Evolutionary conservation across 768 basidiomycete species (phyloP).

Genomic region (Tulasnella sp.): DNA sequence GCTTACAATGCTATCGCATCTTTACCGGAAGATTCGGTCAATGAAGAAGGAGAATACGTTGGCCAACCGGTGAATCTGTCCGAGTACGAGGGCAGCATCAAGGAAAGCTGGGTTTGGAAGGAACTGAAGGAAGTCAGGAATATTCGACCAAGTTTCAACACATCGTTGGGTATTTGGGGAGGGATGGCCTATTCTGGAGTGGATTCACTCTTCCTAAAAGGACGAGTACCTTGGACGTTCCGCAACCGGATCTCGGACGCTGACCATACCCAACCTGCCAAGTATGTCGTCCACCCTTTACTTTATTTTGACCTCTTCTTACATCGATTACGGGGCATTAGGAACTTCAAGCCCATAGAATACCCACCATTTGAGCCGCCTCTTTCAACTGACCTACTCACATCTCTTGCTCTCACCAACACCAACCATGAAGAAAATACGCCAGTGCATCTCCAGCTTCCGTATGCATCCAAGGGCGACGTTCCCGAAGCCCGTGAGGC

Average conservation of each 20-base stretch:
- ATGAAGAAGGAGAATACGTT: slow-evolving; percentile 25
- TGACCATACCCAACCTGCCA: slow-evolving; percentile 59
- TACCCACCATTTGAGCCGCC: slow-evolving; percentile 86
- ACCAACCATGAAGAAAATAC: slow-evolving; percentile 98
- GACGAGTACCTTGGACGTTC: slow-evolving; percentile 89
- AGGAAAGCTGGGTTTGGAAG: slow-evolving; percentile 71
- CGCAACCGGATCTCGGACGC: slow-evolving; percentile 60
- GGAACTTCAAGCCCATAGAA: slow-evolving; percentile 60
- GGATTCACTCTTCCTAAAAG: slow-evolving; percentile 76
- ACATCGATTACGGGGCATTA: slow-evolving; percentile 21
- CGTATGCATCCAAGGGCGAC: slow-evolving; percentile 13
- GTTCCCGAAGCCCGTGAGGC: slow-evolving; percentile 37
- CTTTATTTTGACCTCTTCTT: background rate
- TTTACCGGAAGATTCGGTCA: slow-evolving; percentile 10
- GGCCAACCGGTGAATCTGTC: slow-evolving; percentile 53
- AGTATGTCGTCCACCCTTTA: slow-evolving; percentile 26
- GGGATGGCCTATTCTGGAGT: slow-evolving; percentile 85
- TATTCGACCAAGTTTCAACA: slow-evolving; percentile 80
- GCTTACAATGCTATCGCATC: slow-evolving; percentile 56
- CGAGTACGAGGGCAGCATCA: slow-evolving; percentile 59
- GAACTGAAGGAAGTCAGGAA: slow-evolving; percentile 90
- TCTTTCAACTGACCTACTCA: slow-evolving; percentile 87
- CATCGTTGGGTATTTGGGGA: slow-evolving; percentile 70
- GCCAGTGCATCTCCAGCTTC: slow-evolving; percentile 77
- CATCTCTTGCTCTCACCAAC: slow-evolving; percentile 78